These are phyloP conservation scores for Gomphus sp. DNA, from an alignment of 1,284 basidiomycete species.

Conservation along the genomic window DNA sequence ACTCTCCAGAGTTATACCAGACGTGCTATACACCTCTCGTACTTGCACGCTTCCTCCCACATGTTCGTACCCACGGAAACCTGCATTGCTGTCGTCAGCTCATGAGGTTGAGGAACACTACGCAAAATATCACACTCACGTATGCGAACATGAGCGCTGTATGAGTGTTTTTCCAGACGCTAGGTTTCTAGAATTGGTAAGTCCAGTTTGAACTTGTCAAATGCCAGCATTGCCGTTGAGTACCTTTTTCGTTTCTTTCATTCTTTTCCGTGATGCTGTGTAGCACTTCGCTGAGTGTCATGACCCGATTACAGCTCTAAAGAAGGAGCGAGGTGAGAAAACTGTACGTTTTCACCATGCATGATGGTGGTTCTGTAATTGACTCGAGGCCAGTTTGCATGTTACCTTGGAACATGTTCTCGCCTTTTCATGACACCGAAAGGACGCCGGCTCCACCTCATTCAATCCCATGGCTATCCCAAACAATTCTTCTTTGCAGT, in stretches of 20 bases:
- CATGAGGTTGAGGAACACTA: constrained; percentile 75
- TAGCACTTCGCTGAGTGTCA: constrained; percentile 83
- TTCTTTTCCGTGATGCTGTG: constrained; percentile 1
- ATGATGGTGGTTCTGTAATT: no score
- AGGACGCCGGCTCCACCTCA: constrained; percentile 70
- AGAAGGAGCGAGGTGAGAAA: constrained; percentile 77
- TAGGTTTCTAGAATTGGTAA: constrained; percentile 65
- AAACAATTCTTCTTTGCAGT: constrained; percentile 84
- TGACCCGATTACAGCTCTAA: constrained; percentile 66
- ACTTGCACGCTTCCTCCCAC: constrained; percentile 68
- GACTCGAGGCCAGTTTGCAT: constrained; percentile 57
- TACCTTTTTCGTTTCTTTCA: background rate
- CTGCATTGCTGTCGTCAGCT: constrained; percentile 51
- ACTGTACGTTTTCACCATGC: constrained; percentile 39
- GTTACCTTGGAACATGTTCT: constrained; percentile 57
- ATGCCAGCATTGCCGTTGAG: background rate
- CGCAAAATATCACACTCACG: constrained; percentile 72
- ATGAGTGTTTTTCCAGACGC: constrained; percentile 82
- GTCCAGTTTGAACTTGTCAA: constrained; percentile 21
- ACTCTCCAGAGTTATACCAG: background rate
- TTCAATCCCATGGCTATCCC: constrained; percentile 74
- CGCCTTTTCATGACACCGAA: constrained; percentile 70
- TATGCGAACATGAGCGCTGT: constrained; percentile 63
- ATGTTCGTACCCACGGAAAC: constrained; percentile 29
- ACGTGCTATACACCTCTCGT: constrained; percentile 22